Conservation (phyloP, 2,329 filamentous ascomycete species). For the Fusarium equiseti region DNA sequence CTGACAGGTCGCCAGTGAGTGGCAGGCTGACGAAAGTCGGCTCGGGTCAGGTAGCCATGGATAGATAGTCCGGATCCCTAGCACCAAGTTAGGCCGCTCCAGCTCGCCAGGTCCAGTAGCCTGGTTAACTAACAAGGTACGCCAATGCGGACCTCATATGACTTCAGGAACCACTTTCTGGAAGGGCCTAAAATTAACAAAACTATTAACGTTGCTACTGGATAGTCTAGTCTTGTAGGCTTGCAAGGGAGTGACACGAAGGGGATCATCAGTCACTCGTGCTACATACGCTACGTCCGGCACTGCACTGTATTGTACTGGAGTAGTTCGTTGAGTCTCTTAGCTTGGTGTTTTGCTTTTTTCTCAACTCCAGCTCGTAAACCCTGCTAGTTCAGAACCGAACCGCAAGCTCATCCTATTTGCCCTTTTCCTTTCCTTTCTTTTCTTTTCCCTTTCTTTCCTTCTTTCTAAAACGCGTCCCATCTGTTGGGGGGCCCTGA, state of each 20-base stretch:
- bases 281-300: neutral
- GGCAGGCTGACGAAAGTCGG: neutral
- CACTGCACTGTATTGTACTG: neutral
- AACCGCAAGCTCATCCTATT: constrained; percentile 6
- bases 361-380: constrained; percentile 1
- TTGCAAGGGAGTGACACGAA: constrained; percentile 23
- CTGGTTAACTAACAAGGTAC: neutral
- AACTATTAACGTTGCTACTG: constrained; percentile 13
- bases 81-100: neutral
- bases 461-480: neutral
- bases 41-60: constrained; percentile 1
- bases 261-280: constrained; percentile 18
- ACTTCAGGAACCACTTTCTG: constrained; percentile 10
- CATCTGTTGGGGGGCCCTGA: neutral
- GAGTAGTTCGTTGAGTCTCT: constrained; percentile 2
- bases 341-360: constrained; percentile 17
- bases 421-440: neutral
- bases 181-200: constrained; percentile 11
- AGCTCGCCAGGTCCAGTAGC: neutral
- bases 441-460: constrained; percentile 6
- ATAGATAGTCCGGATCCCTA: neutral
- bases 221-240: neutral
- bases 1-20: neutral
- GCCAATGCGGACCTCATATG: constrained; percentile 3
- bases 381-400: constrained; percentile 9